Base-by-base conservation (phyloP, 768 basidiomycete species). In the Suillus bovinus region DNA sequence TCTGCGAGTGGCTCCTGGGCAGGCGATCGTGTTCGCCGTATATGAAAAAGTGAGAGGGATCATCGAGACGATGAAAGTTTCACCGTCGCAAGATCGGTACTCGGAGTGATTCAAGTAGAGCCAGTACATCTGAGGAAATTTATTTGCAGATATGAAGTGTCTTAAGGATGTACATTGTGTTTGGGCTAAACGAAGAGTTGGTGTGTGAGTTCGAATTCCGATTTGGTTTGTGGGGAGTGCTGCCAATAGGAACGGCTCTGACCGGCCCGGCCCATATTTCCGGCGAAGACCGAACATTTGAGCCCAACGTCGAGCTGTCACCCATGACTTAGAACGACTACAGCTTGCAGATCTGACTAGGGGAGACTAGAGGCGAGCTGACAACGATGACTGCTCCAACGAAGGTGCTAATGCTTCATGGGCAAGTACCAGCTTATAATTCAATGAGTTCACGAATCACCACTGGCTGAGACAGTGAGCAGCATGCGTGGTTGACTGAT, bases 11-110 rank as follows among this genome's bases (percentile, higher is more conserved):
- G 97, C 97, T 2, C 97, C 97, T 9, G 97, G 96, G 1, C 93
- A 94, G 74, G 96, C 96, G 2, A 92, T 99, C 67, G 96, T 98
- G 39, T 99, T 99, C 71, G 93, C 96, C 14, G 96, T 99, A 31
- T 98, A 98, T 70, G 96, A 99, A 78, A 82, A 90, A 56, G 90
- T 98, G 64, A 87, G 90, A 74, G 77, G 71, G 69, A 61, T 82
- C 42, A 89, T 96, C 61, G 95, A 96, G 81, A 79, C 74, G 60
- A 79, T 93, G 59, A 80, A 72, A 62, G 85, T 85, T 50, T 80
- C 79, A 24, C 74, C 79, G 24, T 76, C 78, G 42, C 84, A 84
- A 63, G 89, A 89, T 39, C 85, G 89, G 66, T 91, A 88, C 74
- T 84, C 88, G 59, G 92, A 93, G 72, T 90, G 69, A 73, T 42